phyloP scores from a whole-genome alignment of 1,284 basidiomycete species.

The Leucocoprinus gongylophorus region DNA sequence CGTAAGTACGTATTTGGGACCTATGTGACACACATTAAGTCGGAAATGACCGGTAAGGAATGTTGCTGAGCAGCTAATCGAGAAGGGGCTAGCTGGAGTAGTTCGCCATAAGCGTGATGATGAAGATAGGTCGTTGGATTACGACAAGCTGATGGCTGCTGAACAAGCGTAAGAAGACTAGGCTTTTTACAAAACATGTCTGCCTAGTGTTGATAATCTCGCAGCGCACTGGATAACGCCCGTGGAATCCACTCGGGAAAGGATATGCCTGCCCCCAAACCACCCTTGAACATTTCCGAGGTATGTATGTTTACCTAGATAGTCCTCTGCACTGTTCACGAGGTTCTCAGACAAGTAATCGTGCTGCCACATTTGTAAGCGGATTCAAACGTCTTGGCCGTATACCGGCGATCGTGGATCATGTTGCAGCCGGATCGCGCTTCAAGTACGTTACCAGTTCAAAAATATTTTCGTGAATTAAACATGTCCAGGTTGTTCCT shows the following conservation, averaged over 20 bases:
- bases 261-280: conserved; percentile 68
- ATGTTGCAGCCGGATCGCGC: conserved; percentile 87
- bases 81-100: conserved; percentile 86
- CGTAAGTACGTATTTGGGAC: conserved; percentile 37
- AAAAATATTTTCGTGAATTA: background rate
- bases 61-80: conserved; percentile 86
- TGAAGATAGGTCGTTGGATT: conserved; percentile 90
- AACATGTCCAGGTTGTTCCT: conserved; percentile 57
- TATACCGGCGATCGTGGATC: conserved; percentile 85
- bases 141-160: conserved; percentile 91
- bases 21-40: background rate
- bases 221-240: conserved; percentile 69
- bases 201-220: conserved; percentile 3
- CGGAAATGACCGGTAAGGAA: conserved; percentile 46
- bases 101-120: conserved; percentile 92
- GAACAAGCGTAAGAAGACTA: conserved; percentile 69
- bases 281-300: conserved; percentile 84
- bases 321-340: background rate
- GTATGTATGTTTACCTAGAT: conserved; percentile 26
- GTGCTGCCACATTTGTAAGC: conserved; percentile 82
- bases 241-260: conserved; percentile 93
- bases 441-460: conserved; percentile 63
- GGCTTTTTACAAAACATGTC: background rate
- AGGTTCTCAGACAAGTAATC: conserved; percentile 48
- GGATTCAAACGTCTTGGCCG: conserved; percentile 87